Percentiles rank a stretch among this genome's conserved stretches.
Conservation (phyloP, 805 yeast genomes). For the Alloascoidea hylecoeti region DNA sequence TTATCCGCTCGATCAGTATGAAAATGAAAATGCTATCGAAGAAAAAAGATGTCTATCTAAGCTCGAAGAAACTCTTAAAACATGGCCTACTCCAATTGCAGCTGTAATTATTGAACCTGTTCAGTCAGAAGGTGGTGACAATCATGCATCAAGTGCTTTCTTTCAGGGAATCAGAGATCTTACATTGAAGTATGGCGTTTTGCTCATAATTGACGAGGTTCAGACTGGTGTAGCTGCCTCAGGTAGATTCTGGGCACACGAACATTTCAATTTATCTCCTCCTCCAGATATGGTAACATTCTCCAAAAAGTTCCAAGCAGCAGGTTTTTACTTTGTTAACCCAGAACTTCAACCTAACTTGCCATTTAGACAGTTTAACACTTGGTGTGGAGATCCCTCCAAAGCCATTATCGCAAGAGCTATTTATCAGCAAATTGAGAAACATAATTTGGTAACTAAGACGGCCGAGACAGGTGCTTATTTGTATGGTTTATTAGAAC, state of each 20-base stretch:
- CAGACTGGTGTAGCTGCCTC: constrained; percentile 89
- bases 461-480: constrained; percentile 54
- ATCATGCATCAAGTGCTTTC: constrained; percentile 65
- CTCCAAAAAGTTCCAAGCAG: constrained; percentile 81
- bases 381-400: constrained; percentile 91
- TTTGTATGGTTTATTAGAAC: constrained; percentile 40
- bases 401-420: constrained; percentile 64
- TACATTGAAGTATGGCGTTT: constrained; percentile 54
- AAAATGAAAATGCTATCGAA: constrained; percentile 52
- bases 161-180: constrained; percentile 76
- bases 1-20: constrained; percentile 68
- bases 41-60: constrained; percentile 69
- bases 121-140: constrained; percentile 88
- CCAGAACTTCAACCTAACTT: constrained; percentile 57
- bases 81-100: constrained; percentile 70
- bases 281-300: constrained; percentile 79
- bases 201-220: constrained; percentile 73
- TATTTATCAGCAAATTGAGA: constrained; percentile 49
- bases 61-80: constrained; percentile 56
- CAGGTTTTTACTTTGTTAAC: constrained; percentile 74
- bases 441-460: constrained; percentile 41
- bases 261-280: constrained; percentile 61
- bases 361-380: constrained; percentile 86
- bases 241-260: constrained; percentile 81
- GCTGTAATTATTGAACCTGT: constrained; percentile 86